These are phyloP conservation scores for Maudiozyma serrabonitensis DNA, from an alignment of 805 yeast genomes.

Conservation along the genomic window DNA sequence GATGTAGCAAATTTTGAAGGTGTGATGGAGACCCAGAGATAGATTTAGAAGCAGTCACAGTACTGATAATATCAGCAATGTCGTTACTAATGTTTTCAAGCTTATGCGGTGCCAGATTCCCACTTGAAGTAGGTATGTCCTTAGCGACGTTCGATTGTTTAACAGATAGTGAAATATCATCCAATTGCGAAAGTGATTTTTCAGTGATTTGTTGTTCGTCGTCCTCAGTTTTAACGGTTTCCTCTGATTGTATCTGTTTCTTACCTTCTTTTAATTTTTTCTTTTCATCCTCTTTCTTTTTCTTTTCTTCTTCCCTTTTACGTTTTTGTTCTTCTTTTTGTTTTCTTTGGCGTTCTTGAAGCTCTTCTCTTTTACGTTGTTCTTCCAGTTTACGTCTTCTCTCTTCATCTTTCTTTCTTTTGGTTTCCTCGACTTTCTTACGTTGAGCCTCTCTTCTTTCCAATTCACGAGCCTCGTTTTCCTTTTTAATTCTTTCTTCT, in stretches of 20 bases:
- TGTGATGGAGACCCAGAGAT: conserved; percentile 14
- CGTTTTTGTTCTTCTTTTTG: conserved; percentile 33
- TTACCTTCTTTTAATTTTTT: conserved; percentile 20
- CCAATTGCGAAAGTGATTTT: too few relatives aligned
- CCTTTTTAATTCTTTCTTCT: conserved; percentile 37
- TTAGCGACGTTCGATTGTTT: background rate
- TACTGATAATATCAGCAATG: conserved; percentile 20
- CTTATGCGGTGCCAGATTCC: background rate
- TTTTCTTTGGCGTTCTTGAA: conserved; percentile 31
- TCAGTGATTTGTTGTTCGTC: too few relatives aligned
- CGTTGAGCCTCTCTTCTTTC: conserved; percentile 32
- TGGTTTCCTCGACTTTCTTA: conserved; percentile 34
- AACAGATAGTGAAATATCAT: too few relatives aligned
- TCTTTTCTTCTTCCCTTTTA: conserved; percentile 32
- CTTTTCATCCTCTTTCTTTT: conserved; percentile 21
- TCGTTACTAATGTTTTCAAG: conserved; percentile 15
- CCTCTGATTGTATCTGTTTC: conserved; percentile 6
- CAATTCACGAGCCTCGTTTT: conserved; percentile 35
- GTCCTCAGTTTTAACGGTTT: too few relatives aligned
- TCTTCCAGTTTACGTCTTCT: conserved; percentile 33
- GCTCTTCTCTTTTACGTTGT: conserved; percentile 34
- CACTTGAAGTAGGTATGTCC: background rate
- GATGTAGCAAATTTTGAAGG: conserved; percentile 11
- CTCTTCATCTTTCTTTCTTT: conserved; percentile 32
- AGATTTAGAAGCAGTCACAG: conserved; percentile 20